Evolutionary conservation across 345 rosid species (phyloP), one percentile per base, ranked within the genome.

Genomic region (Boechera stricta): DNA sequence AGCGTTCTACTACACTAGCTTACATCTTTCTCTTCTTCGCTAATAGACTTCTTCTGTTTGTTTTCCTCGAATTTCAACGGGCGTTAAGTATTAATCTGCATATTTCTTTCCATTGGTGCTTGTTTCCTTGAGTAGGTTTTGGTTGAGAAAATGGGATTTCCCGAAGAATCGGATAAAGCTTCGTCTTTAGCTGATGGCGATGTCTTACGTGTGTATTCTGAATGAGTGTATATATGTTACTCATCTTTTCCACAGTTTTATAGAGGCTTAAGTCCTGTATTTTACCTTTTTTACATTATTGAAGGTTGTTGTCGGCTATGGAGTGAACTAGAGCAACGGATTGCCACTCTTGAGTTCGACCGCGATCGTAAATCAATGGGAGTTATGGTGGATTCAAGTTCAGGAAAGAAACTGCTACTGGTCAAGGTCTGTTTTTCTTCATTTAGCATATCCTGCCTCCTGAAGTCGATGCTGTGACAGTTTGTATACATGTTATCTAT

Each of bases 311-410:
- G 83, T 66, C 82, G 76, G 56, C 51, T 74, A 38, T 95, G 97
- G 99, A 88, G 71, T 75, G 76, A 83, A 81, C 73, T 82, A 77
- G 96, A 91, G 71, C 88, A 78, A 54, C 87, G 98, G 67, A 85
- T 91, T 85, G 99, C 97, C 51, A 92, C 99, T 67, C 92, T 95
- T 68, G 99, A 95, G 83, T 95, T 95, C 31, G 98, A 91, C 67
- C 97, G 85, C 5, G 97, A 87, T 69, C 71, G 99, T 48, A 95
- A 95, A 79, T 95, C 99, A 54, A 95, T 95, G 99, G 99, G 99
- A 73, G 97, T 92, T 61, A 91, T 95, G 80, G 96, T 89, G 66
- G 86, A 88, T 79, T 92, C 98, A 44, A 82, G 85, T 84, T 77
- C 93, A 35, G 86, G 90, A 74, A 83, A 74, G 59, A 92, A 90